These are phyloP conservation scores for Scenedesmus sp. DNA, from an alignment of 163 green algal genomes.

Conservation along the genomic window DNA sequence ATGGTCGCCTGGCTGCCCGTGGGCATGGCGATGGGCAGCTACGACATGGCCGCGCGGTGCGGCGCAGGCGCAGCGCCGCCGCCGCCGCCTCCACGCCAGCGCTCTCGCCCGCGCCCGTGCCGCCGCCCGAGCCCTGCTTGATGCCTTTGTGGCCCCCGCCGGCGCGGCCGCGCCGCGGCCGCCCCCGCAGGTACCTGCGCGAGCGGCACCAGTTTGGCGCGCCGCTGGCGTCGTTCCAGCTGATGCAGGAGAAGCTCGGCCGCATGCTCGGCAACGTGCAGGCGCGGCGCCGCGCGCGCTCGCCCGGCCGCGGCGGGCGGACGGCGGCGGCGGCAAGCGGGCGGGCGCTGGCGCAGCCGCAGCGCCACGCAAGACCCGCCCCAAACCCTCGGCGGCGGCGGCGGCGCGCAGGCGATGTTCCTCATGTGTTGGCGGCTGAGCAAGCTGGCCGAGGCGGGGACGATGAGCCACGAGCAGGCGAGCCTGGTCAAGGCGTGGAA, in stretches of 20 bases:
- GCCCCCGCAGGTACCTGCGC: conserved; percentile 69
- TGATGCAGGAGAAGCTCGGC: conserved; percentile 92
- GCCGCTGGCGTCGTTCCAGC: conserved; percentile 84
- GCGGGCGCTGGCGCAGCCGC: too few relatives aligned
- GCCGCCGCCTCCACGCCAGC: background rate
- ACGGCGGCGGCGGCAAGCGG: too few relatives aligned
- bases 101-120: background rate
- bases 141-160: background rate
- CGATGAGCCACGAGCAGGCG: conserved; percentile 85
- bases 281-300: conserved; percentile 32
- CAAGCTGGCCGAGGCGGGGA: conserved; percentile 84
- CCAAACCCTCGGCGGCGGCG: too few relatives aligned
- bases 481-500: conserved; percentile 92
- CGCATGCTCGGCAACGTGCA: conserved; percentile 85
- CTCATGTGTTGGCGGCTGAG: conserved; percentile 87
- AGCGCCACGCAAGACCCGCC: too few relatives aligned
- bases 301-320: too few relatives aligned
- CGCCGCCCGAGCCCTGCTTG: background rate
- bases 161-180: too few relatives aligned
- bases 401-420: conserved; percentile 79
- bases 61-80: conserved; percentile 35
- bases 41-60: conserved; percentile 67
- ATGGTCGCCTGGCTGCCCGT: conserved; percentile 98
- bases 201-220: conserved; percentile 92
- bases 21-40: conserved; percentile 73